Percentiles rank a stretch among this genome's conserved stretches.
phyloP scores from a whole-genome alignment of 192 early-diverging fungal genomes.

The Backusella parvicylindrica region DNA sequence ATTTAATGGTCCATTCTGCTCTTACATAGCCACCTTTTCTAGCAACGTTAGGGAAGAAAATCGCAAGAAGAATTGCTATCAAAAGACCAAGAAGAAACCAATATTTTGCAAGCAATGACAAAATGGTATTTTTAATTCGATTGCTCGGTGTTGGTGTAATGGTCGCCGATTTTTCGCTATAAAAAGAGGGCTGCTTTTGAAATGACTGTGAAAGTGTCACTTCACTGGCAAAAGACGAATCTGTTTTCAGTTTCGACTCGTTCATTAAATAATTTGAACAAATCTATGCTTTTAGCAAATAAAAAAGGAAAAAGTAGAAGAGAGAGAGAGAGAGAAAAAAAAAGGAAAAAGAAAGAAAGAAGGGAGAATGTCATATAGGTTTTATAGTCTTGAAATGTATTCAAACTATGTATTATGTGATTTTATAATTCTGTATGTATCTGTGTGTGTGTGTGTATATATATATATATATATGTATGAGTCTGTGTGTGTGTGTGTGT shows the following conservation, averaged over 20 bases:
- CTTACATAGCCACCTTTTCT: conserved; percentile 47
- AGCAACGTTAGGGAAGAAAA: conserved; percentile 53
- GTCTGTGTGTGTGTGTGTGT: background rate
- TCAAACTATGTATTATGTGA: background rate
- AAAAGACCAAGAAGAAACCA: conserved; percentile 66
- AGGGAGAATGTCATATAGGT: background rate
- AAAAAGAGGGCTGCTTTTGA: background rate
- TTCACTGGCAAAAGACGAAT: conserved; percentile 18
- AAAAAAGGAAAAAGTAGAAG: background rate
- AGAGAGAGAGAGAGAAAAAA: background rate
- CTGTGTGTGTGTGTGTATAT: background rate
- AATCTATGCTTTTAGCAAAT: background rate
- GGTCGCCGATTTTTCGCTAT: background rate
- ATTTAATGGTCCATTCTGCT: conserved; percentile 65
- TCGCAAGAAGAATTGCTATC: conserved; percentile 56
- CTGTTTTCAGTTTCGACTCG: conserved; percentile 10
- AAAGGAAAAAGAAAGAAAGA: background rate
- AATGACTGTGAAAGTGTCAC: conserved; percentile 3
- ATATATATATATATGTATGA: too few relatives aligned
- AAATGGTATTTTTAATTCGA: background rate
- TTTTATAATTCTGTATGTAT: background rate
- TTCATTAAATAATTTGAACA: conserved; percentile 12
- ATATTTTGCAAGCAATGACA: conserved; percentile 15
- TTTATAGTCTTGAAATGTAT: background rate
- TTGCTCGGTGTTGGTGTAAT: background rate